Base-by-base conservation (phyloP, 495 filamentous ascomycete species). In the Tricharina praecox region DNA sequence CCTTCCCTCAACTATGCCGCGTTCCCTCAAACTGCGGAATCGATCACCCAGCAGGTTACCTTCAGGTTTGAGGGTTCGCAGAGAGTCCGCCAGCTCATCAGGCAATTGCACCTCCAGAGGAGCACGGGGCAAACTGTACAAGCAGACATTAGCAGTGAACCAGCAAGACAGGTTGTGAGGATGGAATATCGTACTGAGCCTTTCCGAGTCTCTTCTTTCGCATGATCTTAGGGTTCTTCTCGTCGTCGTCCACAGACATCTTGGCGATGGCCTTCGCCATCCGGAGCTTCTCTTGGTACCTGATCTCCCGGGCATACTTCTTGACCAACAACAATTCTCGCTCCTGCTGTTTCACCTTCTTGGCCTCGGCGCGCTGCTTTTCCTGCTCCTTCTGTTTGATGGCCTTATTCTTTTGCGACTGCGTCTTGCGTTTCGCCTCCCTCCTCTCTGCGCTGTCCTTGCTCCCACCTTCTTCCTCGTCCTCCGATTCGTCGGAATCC, bases 41-140 rank as follows among this genome's bases (percentile, higher is more conserved):
- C 90, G 72, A 53, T 97, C 90, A 53, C 84, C 82, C 54, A 96
- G 68, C 30, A 95, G 66, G 55, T 94, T 93, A 15, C 90, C 90
- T 64, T 97, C 88, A 1, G 90, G 90, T 66, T 93, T 95, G 44
- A 97, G 69, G 11, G 79, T 65, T 40, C 90, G 71, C 25, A 97
- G 66, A 3, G 85, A 94, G 49, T 97, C 90, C 58, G 88, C 81
- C 34, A 97, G 70, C 63, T 97, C 90, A 54, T 95, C 88, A 2
- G 85, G 84, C 23, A 97, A 70, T 3, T 94, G 85, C 35, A 97
- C 64, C 58, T 97, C 90, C 35, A 95, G 68, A 4, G 76, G 74
- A 53, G 80, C 79, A 54, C 86, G 76, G 0, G 86, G 85, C 11
- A 87, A 59, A 52, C 74, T 82, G 47, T 24, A 20, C 47, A 7